Evolutionary conservation across 2,329 filamentous ascomycete species (phyloP).

Genomic region (Colletotrichum spaethianum): DNA sequence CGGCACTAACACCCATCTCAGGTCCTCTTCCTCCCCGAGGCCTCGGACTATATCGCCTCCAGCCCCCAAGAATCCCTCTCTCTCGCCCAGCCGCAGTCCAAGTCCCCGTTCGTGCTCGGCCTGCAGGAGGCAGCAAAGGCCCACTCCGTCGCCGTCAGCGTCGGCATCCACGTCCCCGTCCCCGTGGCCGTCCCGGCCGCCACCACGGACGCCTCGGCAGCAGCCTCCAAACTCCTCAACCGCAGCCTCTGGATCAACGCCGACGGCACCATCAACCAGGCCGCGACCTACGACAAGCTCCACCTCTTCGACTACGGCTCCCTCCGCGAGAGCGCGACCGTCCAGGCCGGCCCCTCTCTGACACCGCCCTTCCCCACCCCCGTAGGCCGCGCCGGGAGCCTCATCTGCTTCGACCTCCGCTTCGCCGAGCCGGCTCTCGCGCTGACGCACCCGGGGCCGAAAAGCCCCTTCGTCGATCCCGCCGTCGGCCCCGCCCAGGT

Average conservation of each 20-base stretch:
- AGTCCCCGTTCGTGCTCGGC: constrained; percentile 82
- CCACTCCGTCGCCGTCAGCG: constrained; percentile 80
- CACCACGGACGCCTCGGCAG: constrained; percentile 29
- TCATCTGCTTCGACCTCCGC: constrained; percentile 93
- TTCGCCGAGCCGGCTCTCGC: constrained; percentile 83
- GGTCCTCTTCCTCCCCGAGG: constrained; percentile 93
- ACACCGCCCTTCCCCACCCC: constrained; percentile 79
- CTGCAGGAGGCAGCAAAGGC: constrained; percentile 77
- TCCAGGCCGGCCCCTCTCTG: constrained; percentile 77
- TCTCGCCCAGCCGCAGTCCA: constrained; percentile 76
- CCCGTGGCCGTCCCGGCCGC: constrained; percentile 51
- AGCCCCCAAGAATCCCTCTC: constrained; percentile 77
- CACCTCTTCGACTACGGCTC: constrained; percentile 85
- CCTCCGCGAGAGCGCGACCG: constrained; percentile 68
- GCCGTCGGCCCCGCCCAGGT: constrained; percentile 72
- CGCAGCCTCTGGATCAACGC: constrained; percentile 66
- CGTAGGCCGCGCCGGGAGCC: constrained; percentile 81
- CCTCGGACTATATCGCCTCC: constrained; percentile 87
- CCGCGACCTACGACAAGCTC: constrained; percentile 82
- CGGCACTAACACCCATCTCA: constrained; percentile 49
- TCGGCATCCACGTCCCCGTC: constrained; percentile 87
- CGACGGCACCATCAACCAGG: constrained; percentile 57
- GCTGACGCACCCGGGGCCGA: constrained; percentile 64
- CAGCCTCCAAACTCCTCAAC: constrained; percentile 62
- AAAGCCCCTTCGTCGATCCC: constrained; percentile 48